Percentiles rank a stretch among this genome's conserved stretches.
phyloP scores from a whole-genome alignment of 2,329 filamentous ascomycete genomes.

The Fusarium tricinctum region DNA sequence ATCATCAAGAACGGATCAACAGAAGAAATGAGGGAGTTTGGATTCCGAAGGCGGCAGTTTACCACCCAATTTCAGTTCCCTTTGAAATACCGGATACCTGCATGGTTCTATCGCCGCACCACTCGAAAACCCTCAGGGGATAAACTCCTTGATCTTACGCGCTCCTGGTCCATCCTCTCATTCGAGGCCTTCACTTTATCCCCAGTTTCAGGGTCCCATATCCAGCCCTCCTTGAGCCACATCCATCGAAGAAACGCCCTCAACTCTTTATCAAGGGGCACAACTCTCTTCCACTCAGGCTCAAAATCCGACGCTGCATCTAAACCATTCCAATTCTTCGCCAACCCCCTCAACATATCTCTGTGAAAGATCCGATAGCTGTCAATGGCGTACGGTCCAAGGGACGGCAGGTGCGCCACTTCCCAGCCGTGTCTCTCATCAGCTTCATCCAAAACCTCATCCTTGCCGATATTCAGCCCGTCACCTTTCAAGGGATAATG shows the following conservation, averaged over 20 bases:
- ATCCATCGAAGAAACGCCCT: slow-evolving; percentile 34
- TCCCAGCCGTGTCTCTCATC: slow-evolving; percentile 38
- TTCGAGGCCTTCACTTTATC: not conserved
- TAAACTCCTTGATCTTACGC: not conserved
- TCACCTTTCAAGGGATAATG: slow-evolving; percentile 26
- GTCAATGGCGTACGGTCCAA: slow-evolving; percentile 35
- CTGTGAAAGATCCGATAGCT: slow-evolving; percentile 40
- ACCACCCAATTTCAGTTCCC: too few species aligned
- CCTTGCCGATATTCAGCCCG: slow-evolving; percentile 17
- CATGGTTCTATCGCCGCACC: not conserved
- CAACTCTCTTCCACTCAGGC: slow-evolving; percentile 36
- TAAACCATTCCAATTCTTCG: slow-evolving; percentile 6
- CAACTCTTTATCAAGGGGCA: slow-evolving; percentile 37
- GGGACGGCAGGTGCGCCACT: slow-evolving; percentile 32
- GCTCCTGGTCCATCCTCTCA: slow-evolving; percentile 7
- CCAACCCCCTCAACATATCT: slow-evolving; percentile 18
- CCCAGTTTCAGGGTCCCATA: slow-evolving; percentile 36
- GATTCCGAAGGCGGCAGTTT: not conserved
- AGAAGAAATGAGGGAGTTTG: not conserved
- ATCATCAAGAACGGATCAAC: not conserved
- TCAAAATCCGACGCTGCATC: not conserved
- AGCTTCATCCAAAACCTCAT: slow-evolving; percentile 14
- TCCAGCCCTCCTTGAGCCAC: slow-evolving; percentile 36
- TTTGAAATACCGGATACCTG: not conserved
- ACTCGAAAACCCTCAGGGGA: slow-evolving; percentile 6